Percentiles rank a stretch among this genome's conserved stretches.
phyloP scores from a whole-genome alignment of 305 asterid genomes.

The Fraxinus latifolia region DNA sequence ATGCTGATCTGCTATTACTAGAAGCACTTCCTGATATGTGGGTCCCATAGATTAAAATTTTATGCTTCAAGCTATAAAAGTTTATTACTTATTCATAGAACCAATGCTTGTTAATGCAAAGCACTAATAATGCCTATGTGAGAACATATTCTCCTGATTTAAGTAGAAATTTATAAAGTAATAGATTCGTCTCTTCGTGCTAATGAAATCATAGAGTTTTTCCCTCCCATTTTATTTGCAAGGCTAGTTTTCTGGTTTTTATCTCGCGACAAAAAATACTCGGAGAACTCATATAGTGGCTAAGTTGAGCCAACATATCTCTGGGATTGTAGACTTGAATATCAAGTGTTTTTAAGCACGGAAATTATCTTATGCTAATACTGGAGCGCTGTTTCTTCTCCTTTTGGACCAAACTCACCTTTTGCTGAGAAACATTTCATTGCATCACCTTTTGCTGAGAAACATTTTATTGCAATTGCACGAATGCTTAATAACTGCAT shows the following conservation, averaged over 20 bases:
- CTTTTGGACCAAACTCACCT: not conserved
- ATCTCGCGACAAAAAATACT: not conserved
- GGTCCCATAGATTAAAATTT: not conserved
- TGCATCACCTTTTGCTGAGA: not conserved
- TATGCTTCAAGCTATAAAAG: slow-evolving; percentile 13
- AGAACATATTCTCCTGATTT: slow-evolving; percentile 4
- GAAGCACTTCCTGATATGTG: not conserved
- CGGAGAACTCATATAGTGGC: not conserved
- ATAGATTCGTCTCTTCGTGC: not conserved
- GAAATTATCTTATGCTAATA: not conserved
- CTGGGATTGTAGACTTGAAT: not conserved
- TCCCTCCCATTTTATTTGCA: not conserved
- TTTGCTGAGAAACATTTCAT: too few relatives aligned
- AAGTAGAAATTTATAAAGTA: not conserved
- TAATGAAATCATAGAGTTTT: not conserved
- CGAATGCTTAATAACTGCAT: slow-evolving; percentile 7
- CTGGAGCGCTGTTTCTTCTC: not conserved
- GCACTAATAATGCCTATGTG: not conserved
- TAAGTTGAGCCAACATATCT: not conserved
- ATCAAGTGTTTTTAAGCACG: not conserved
- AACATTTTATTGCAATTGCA: not conserved
- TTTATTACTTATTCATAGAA: not conserved
- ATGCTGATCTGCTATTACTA: not conserved
- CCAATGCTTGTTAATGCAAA: slow-evolving; percentile 5
- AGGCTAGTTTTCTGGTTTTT: not conserved